A percentile compares a stretch with the other conserved stretches of the same genome.
Evolutionary conservation across 2,329 filamentous ascomycete genomes (phyloP).

Genomic region (Colletotrichum noveboracense): DNA sequence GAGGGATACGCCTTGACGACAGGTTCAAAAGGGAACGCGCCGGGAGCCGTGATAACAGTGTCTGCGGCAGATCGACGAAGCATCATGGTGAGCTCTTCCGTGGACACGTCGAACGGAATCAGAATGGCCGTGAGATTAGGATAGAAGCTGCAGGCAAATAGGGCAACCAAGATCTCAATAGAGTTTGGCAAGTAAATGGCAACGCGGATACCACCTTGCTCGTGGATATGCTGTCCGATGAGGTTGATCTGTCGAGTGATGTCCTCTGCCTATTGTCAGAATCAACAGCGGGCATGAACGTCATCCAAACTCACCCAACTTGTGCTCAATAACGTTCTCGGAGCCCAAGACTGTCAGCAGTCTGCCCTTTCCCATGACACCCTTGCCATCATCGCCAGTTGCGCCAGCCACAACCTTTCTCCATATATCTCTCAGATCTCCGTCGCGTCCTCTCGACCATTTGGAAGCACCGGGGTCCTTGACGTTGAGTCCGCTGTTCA

Average conservation of each 20-base stretch:
- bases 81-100: conserved; percentile 72
- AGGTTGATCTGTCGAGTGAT: conserved; percentile 87
- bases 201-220: conserved; percentile 75
- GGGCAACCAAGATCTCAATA: conserved; percentile 79
- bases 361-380: conserved; percentile 66
- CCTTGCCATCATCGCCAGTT: conserved; percentile 65
- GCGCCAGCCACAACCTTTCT: conserved; percentile 71
- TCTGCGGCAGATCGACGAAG: conserved; percentile 78
- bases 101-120: conserved; percentile 80
- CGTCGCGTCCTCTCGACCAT: conserved; percentile 83
- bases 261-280: conserved; percentile 54
- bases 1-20: conserved; percentile 72
- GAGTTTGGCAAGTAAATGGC: conserved; percentile 95
- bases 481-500: conserved; percentile 80
- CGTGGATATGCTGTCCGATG: conserved; percentile 77
- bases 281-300: background rate
- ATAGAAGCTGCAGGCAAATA: conserved; percentile 93
- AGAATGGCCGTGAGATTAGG: conserved; percentile 79
- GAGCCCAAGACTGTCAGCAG: conserved; percentile 82
- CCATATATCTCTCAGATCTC: conserved; percentile 93
- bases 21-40: conserved; percentile 80
- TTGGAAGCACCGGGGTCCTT: conserved; percentile 81
- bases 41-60: conserved; percentile 82
- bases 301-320: conserved; percentile 50
- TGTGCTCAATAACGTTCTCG: conserved; percentile 76